These are phyloP conservation scores for Picochlorum sp. DNA, from an alignment of 139 green algal species.

Conservation along the genomic window DNA sequence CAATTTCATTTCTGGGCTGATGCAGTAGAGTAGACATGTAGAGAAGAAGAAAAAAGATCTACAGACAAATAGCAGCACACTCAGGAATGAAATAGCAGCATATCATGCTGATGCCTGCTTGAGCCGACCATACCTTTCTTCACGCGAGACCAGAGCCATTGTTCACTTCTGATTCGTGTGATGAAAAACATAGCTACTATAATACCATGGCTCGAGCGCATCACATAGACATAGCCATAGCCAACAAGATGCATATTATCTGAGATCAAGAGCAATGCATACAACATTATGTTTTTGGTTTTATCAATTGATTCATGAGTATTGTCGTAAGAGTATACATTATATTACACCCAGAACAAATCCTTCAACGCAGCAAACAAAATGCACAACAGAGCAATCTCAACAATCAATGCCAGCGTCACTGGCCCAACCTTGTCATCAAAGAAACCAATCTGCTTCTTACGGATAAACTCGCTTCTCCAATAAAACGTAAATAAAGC, in stretches of 20 bases:
- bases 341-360: constrained; percentile 12
- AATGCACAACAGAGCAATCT: constrained; percentile 56
- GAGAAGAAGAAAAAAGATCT: no score
- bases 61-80: no score
- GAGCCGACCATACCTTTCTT: no score
- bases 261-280: not conserved
- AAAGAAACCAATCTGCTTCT: constrained; percentile 78
- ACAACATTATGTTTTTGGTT: no score
- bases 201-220: not conserved
- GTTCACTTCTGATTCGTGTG: no score
- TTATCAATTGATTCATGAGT: no score
- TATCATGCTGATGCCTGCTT: no score
- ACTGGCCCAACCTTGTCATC: constrained; percentile 67
- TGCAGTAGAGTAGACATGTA: not conserved
- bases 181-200: no score
- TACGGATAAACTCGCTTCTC: constrained; percentile 58
- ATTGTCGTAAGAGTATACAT: not conserved
- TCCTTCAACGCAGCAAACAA: constrained; percentile 36
- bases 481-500: constrained; percentile 74
- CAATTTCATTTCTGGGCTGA: constrained; percentile 7
- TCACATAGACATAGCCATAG: not conserved
- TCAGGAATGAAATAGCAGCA: no score
- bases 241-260: not conserved
- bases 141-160: no score
- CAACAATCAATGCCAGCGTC: constrained; percentile 51